A percentile compares a stretch with the other conserved stretches of the same genome.
These are phyloP conservation scores for Nicotiana rustica DNA, from an alignment of 305 asterid genomes.

Conservation along the genomic window DNA sequence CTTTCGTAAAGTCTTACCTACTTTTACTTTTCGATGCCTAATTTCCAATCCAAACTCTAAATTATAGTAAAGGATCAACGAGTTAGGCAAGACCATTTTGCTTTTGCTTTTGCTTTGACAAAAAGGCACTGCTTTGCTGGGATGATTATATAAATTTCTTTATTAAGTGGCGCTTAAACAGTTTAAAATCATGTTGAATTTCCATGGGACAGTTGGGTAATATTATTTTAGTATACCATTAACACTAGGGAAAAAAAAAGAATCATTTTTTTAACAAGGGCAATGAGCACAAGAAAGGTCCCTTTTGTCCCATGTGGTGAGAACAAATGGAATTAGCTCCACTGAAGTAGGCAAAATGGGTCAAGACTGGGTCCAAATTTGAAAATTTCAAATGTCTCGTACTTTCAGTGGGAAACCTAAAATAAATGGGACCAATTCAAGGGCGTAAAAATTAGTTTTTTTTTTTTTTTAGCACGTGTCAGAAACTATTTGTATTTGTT, in stretches of 20 bases:
- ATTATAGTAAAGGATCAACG: background rate
- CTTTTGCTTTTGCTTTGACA: slow-evolving; percentile 11
- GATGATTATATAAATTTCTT: background rate
- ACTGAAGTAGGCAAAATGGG: slow-evolving; percentile 4
- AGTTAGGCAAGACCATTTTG: slow-evolving; percentile 29
- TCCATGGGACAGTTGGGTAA: slow-evolving; percentile 33
- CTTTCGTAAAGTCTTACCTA: slow-evolving; percentile 26
- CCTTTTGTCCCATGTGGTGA: slow-evolving; percentile 35
- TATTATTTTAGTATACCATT: background rate
- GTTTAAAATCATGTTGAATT: slow-evolving; percentile 15
- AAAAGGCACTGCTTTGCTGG: slow-evolving; percentile 3
- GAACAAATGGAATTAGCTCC: slow-evolving; percentile 32
- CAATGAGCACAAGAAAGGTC: slow-evolving; percentile 30
- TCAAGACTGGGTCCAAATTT: slow-evolving; percentile 4
- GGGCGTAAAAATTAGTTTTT: background rate
- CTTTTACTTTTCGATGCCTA: slow-evolving; percentile 44
- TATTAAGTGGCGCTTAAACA: background rate
- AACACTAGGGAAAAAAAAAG: background rate
- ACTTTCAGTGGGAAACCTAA: slow-evolving; percentile 34
- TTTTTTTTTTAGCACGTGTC: no score
- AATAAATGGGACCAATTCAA: slow-evolving; percentile 28
- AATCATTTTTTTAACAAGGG: background rate
- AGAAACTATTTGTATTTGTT: no score
- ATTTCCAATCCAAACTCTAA: background rate
- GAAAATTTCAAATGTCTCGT: slow-evolving; percentile 8